phyloP scores from a whole-genome alignment of 2,329 filamentous ascomycete species.

The Emericellopsis cladophorae region DNA sequence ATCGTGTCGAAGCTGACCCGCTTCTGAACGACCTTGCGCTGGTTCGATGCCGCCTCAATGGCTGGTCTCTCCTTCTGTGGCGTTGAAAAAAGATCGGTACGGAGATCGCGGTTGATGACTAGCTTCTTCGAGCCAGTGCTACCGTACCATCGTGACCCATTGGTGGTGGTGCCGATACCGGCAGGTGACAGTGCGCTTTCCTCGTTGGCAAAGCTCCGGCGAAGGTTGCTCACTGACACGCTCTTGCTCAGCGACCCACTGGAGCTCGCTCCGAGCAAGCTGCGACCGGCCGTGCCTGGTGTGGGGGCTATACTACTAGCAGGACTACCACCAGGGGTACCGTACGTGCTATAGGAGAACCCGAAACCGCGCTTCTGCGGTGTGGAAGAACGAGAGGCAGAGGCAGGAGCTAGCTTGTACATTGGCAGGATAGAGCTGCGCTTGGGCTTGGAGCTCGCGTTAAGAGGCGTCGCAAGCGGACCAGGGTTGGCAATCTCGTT shows the following conservation, averaged over 20 bases:
- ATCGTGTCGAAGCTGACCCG: slow-evolving; percentile 83
- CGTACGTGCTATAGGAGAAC: slow-evolving; percentile 87
- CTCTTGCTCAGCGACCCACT: slow-evolving; percentile 72
- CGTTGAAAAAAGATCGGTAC: slow-evolving; percentile 56
- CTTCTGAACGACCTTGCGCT: slow-evolving; percentile 53
- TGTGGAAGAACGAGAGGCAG: slow-evolving; percentile 67
- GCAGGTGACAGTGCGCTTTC: slow-evolving; percentile 80
- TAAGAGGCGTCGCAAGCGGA: slow-evolving; percentile 81
- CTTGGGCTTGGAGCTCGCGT: slow-evolving; percentile 60
- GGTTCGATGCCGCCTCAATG: slow-evolving; percentile 25
- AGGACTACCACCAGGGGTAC: slow-evolving; percentile 60
- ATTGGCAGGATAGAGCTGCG: slow-evolving; percentile 72
- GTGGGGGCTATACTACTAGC: slow-evolving; percentile 54
- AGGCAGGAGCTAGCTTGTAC: slow-evolving; percentile 75
- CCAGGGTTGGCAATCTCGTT: slow-evolving; percentile 61
- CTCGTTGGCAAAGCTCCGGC: slow-evolving; percentile 67
- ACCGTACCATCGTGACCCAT: slow-evolving; percentile 47
- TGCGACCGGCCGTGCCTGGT: slow-evolving; percentile 54
- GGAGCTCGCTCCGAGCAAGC: slow-evolving; percentile 52
- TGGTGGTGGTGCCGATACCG: slow-evolving; percentile 62
- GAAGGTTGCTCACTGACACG: slow-evolving; percentile 75
- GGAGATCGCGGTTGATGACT: slow-evolving; percentile 78
- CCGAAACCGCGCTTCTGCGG: slow-evolving; percentile 82
- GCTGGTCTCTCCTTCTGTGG: slow-evolving; percentile 38
- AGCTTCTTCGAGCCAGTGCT: slow-evolving; percentile 72